Base-by-base conservation (phyloP, 163 green algal genomes). In the Trebouxia gelatinosa region DNA sequence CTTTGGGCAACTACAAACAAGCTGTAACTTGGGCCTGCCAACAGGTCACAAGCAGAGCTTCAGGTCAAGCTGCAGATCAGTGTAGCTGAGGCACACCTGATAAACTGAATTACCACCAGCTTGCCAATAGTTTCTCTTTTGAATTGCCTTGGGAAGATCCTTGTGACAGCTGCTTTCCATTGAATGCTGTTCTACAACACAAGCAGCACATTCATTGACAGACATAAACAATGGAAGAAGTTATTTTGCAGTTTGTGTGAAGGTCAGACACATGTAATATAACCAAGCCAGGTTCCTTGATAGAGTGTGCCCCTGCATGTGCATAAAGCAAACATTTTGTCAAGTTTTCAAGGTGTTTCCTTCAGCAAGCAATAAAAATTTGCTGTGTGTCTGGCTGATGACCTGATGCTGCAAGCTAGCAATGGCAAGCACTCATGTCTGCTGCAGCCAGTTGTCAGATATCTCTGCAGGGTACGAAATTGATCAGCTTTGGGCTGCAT, bases 121-220 rank as follows among this genome's bases (percentile, higher is more conserved):
- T 70, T 70, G 32, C 1, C 61, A 48, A 7, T 48, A 70, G 32
- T 50, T 46, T 31, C 61, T 70, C 31, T 70, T 70, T 43, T 46
- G 31, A 70, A 32, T 50, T 70, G 61, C 32, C 32, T 46, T 48
- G 32, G 13, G 57, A 66, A 66, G 57, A 28, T 66, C 57, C 61
- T 70, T 70, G 61, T 46, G 9, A 17, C 32, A 48, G 61, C 32
- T 48, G 31, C 32, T 43, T 70, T 70, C 31, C 32, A 48, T 46
- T 70, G 32, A 46, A 70, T 70, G 61, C 61, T 70, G 61, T 28
- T 46, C 61, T 70, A 46, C 61, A 70, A 70, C 32, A 66, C 58
- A 66, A 39, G 58, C 57, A 66, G 32, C 61, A 70, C 32, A 46
- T n/a, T 37, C 31, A 43, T 48, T 48, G 61, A 70, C 31, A 48